Percentiles rank a stretch among this genome's conserved stretches.
Evolutionary conservation across 352 stramenopile genomes (phyloP).

Genomic region (Detonula confervacea): DNA sequence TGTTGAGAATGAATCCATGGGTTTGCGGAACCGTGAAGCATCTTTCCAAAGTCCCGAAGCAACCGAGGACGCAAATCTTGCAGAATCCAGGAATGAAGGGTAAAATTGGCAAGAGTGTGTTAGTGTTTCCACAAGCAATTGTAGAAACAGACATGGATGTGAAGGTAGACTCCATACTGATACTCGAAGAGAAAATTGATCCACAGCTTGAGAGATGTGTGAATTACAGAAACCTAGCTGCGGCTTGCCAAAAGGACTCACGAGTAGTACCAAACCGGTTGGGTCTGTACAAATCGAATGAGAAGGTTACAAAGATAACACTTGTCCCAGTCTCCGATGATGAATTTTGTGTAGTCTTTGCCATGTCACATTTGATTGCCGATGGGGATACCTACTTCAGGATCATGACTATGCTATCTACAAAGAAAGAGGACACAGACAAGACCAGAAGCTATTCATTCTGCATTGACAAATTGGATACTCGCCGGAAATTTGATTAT

Average conservation of each 20-base stretch:
- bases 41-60: not conserved
- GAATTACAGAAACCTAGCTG: not conserved
- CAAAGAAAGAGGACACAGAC: not conserved
- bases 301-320: not conserved
- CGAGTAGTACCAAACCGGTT: not conserved
- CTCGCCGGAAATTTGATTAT: not conserved
- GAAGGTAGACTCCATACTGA: not conserved
- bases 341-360: constrained; percentile 2
- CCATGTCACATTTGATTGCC: constrained; percentile 3
- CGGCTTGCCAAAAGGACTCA: not conserved
- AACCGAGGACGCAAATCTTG: not conserved
- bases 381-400: constrained; percentile 1
- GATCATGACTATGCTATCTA: constrained; percentile 1
- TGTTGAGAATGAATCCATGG: not conserved
- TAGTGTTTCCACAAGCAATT: not conserved
- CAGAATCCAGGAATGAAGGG: not conserved
- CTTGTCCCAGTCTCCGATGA: not conserved
- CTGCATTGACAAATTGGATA: not conserved
- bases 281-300: not conserved
- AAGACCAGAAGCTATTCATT: not conserved
- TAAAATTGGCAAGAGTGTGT: not conserved
- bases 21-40: not conserved
- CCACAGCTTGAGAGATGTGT: not conserved
- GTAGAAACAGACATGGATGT: not conserved
- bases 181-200: not conserved